phyloP scores from a whole-genome alignment of 441 rosid species.

The Pelargonium myrrhifolium region DNA sequence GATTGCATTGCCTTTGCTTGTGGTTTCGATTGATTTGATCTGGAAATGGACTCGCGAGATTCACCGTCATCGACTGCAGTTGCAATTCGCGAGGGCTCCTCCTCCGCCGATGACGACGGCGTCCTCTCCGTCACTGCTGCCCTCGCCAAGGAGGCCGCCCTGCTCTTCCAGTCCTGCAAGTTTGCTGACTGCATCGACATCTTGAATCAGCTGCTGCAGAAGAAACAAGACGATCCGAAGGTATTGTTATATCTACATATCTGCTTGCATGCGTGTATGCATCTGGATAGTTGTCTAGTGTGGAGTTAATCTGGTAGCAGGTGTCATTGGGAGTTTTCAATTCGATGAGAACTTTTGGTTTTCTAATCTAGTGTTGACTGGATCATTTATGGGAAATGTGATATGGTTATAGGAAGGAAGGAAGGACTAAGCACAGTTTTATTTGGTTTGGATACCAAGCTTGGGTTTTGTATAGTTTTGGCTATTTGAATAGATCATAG shows the following conservation, averaged over 20 bases:
- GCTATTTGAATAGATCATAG: too few species aligned
- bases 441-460: too few species aligned
- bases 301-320: neutral
- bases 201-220: conserved; percentile 54
- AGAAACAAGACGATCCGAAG: conserved; percentile 79
- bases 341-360: too few species aligned
- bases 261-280: neutral
- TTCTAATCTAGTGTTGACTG: neutral
- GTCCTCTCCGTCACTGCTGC: conserved; percentile 41
- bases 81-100: conserved; percentile 27
- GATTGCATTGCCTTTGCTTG: neutral
- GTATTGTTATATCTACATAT: conserved; percentile 23
- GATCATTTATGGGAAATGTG: neutral
- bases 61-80: conserved; percentile 32
- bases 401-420: too few species aligned
- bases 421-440: too few species aligned
- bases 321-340: neutral
- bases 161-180: conserved; percentile 61
- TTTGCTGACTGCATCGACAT: conserved; percentile 64
- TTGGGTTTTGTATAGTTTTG: too few species aligned
- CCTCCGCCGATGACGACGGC: conserved; percentile 45
- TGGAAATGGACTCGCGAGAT: conserved; percentile 73
- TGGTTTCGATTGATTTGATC: conserved; percentile 30
- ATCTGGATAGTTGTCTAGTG: neutral
- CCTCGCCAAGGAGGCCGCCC: conserved; percentile 67